Percentiles rank a stretch among this genome's conserved stretches.
These are phyloP conservation scores for Colletotrichum cuscutae DNA, from an alignment of 2,329 filamentous ascomycete species.

Conservation along the genomic window DNA sequence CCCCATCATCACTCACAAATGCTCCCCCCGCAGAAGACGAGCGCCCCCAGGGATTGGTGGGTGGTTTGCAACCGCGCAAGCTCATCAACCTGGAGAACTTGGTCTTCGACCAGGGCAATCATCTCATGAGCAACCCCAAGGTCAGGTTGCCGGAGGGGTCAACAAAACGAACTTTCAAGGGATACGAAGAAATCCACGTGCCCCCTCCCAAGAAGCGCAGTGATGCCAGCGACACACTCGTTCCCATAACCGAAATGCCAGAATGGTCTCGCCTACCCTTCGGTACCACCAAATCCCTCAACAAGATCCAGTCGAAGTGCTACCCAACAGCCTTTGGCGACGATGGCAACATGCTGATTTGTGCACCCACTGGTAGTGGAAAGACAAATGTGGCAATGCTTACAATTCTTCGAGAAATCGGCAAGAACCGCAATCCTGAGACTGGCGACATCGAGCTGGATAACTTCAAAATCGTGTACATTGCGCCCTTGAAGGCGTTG, in stretches of 20 bases:
- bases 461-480: conserved; percentile 98
- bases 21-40: conserved; percentile 58
- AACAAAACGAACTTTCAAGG: conserved; percentile 95
- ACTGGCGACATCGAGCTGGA: conserved; percentile 97
- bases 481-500: conserved; percentile 93
- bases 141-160: conserved; percentile 94
- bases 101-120: conserved; percentile 96
- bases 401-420: conserved; percentile 93
- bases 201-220: conserved; percentile 89
- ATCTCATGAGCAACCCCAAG: conserved; percentile 99
- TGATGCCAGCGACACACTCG: conserved; percentile 81
- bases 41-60: conserved; percentile 75
- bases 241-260: conserved; percentile 88
- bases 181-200: conserved; percentile 98
- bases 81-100: conserved; percentile 95
- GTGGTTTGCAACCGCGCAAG: conserved; percentile 86
- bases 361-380: conserved; percentile 94
- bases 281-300: conserved; percentile 85
- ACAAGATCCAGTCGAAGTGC: conserved; percentile 95
- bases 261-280: conserved; percentile 93
- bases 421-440: conserved; percentile 88
- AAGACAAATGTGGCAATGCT: conserved; percentile 99
- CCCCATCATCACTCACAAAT: conserved; percentile 69
- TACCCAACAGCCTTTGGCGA: conserved; percentile 91
- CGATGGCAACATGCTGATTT: conserved; percentile 98